Evolutionary conservation across 306 rosid genomes (phyloP).

Genomic region (Vigna mungo): DNA sequence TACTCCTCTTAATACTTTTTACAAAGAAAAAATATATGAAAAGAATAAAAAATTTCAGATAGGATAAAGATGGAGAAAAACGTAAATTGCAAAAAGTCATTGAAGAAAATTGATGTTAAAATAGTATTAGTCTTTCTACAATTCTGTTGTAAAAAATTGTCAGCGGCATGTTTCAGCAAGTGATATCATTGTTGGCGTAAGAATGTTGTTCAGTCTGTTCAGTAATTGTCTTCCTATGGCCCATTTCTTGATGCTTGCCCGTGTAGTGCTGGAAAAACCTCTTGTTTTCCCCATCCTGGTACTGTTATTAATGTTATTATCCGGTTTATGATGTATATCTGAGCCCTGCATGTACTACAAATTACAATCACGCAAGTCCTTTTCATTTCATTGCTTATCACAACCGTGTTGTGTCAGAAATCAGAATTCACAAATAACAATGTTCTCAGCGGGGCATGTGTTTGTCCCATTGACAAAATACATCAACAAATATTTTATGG

Average conservation of each 20-base stretch:
- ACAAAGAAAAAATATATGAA: background rate
- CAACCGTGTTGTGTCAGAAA: background rate
- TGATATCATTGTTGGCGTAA: conserved; percentile 35
- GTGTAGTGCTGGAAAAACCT: background rate
- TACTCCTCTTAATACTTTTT: background rate
- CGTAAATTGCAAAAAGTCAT: background rate
- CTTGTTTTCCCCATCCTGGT: too few species aligned
- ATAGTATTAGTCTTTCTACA: background rate
- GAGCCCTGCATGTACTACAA: background rate
- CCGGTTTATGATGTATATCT: conserved; percentile 4
- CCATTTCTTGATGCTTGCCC: background rate
- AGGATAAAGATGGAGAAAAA: background rate
- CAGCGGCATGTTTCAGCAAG: background rate
- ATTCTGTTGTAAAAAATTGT: background rate
- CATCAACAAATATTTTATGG: background rate
- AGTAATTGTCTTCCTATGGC: background rate
- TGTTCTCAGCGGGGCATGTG: background rate
- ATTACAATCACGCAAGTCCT: background rate
- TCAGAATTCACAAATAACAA: background rate
- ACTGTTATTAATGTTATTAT: background rate
- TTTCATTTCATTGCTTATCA: background rate
- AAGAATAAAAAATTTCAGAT: background rate
- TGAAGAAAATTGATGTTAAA: background rate
- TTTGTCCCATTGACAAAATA: background rate
- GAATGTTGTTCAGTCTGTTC: background rate